phyloP scores from a whole-genome alignment of 2,329 filamentous ascomycete species.

The Talaromyces sp. region DNA sequence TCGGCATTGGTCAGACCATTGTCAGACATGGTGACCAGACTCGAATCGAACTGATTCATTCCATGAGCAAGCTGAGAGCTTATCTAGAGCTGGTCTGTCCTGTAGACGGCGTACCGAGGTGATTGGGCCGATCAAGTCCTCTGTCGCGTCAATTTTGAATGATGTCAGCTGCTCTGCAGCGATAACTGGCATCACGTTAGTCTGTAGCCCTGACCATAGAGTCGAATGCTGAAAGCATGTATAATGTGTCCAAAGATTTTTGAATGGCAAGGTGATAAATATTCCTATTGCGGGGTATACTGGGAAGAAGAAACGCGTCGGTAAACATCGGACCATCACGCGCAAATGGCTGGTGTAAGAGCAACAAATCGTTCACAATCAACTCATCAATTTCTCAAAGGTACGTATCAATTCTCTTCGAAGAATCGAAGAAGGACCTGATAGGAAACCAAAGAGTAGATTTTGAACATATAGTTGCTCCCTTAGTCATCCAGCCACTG shows the following conservation, averaged over 20 bases:
- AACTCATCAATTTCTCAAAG: background rate
- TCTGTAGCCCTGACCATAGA: background rate
- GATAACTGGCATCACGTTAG: constrained; percentile 3
- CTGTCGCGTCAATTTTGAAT: constrained; percentile 2
- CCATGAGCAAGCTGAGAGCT: constrained; percentile 5
- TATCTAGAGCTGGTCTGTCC: background rate
- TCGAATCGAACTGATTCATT: constrained; percentile 10
- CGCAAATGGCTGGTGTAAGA: constrained; percentile 3
- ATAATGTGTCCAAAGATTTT: too few species aligned
- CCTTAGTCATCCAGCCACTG: constrained; percentile 2
- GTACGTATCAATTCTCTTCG: background rate
- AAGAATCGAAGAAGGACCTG: background rate
- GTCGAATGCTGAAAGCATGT: background rate
- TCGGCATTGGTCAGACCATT: constrained; percentile 36
- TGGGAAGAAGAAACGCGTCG: constrained; percentile 9
- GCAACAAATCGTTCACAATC: constrained; percentile 2
- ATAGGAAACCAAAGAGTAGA: background rate
- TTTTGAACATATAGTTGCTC: background rate
- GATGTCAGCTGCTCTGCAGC: background rate
- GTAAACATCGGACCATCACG: constrained; percentile 9
- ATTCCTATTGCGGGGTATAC: constrained; percentile 13
- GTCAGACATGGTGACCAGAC: constrained; percentile 35
- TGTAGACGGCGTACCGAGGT: constrained; percentile 4
- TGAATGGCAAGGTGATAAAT: background rate
- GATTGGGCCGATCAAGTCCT: constrained; percentile 2